Percentiles rank a stretch among this genome's conserved stretches.
Evolutionary conservation across 208 protist species (phyloP).

Genomic region (Giardia muris): DNA sequence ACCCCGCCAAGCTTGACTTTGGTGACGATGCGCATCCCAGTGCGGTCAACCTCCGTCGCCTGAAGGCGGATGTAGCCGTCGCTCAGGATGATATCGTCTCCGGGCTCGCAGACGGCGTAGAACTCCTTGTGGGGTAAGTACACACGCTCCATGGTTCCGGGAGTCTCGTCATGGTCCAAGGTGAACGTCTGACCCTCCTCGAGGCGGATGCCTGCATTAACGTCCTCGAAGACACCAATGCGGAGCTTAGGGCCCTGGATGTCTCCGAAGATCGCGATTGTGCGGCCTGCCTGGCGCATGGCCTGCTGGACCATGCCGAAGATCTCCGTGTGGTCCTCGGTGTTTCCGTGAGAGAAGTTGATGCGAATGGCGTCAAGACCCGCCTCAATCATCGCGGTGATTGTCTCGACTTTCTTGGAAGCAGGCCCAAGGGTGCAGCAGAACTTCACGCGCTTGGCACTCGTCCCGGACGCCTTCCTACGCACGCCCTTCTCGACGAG

Average conservation of each 20-base stretch:
- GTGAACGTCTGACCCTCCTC: constrained; percentile 17
- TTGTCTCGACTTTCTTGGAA: neutral
- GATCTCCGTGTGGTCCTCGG: constrained; percentile 36
- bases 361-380: constrained; percentile 41
- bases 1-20: neutral
- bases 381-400: constrained; percentile 35
- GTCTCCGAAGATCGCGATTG: constrained; percentile 40
- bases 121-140: constrained; percentile 39
- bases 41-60: neutral
- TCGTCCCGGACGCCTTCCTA: neutral
- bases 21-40: constrained; percentile 6
- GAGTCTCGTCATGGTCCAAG: neutral
- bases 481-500: neutral
- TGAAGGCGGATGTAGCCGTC: constrained; percentile 40
- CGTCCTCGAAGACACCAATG: constrained; percentile 23
- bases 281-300: constrained; percentile 1
- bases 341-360: constrained; percentile 45
- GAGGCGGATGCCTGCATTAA: constrained; percentile 5
- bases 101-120: constrained; percentile 25
- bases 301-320: constrained; percentile 30
- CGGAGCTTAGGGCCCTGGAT: constrained; percentile 45
- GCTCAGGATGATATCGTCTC: constrained; percentile 41
- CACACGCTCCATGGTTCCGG: constrained; percentile 32
- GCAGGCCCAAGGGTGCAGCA: constrained; percentile 40
- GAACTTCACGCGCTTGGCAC: constrained; percentile 30